Evolutionary conservation across 371 early-diverging fungal genomes (phyloP), one percentile per base, ranked within the genome.

Genomic region (Mortierella sp.): DNA sequence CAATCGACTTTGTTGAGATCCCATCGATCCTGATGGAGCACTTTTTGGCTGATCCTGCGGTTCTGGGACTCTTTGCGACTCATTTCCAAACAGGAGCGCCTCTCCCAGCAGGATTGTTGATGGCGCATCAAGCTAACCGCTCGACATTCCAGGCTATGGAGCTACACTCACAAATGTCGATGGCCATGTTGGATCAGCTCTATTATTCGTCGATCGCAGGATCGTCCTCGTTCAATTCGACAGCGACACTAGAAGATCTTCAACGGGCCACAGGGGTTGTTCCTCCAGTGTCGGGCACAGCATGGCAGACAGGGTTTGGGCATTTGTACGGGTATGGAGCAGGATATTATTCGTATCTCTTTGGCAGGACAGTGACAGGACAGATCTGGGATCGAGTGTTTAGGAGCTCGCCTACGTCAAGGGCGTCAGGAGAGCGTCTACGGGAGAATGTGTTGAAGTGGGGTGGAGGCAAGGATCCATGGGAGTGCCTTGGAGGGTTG

Each of bases 401-500:
- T 73, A 83, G 74, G 18, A 76, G 83, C 7, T 83, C 92, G 62
- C 86, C 86, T 7, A 75, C 88, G 21, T 83, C 85, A 57, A 72
- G 88, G 65, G 83, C 83, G 21, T 72, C 68, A 1, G 91, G 88
- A 12, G 92, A 93, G 79, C 70, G 87, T 45, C 82, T 97, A 63
- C 75, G 91, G 59, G 87, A 88, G 19, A 87, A 94, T 74, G 81
- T 98, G 52, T 82, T 98, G 62, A 83, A 87, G 60, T 96, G 95
- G 94, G 99, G 99, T 21, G 99, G 98, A 16, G 95, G 96, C 7
- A 87, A 94, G 47, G 96, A 97, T 83, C 97, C 98, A 0, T 97
- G 96, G 95, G 67, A 85, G 61, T 91, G 92, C 50, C 74, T 95
- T 7, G 92, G 91, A 0, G 85, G 88, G 11, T 83, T 93, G 19